Evolutionary conservation across 495 filamentous ascomycete species (phyloP), one percentile per base, ranked within the genome.

Genomic region (Articulospora tetracladia): DNA sequence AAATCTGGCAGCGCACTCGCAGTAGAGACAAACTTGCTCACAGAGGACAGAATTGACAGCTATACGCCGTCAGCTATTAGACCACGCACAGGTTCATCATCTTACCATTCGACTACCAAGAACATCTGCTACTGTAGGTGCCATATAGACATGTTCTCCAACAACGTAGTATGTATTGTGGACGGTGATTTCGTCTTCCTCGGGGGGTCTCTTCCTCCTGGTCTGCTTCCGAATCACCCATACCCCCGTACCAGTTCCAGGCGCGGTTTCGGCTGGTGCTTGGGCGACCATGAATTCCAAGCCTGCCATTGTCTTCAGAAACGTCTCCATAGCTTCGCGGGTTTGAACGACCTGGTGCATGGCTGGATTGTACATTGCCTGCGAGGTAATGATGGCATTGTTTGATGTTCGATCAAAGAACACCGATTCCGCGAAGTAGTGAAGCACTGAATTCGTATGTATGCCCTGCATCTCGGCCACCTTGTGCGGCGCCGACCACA

Each of bases 191-290:
- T 92, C 85, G 61, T 88, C 84, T 57, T 89, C 86, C 44, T 80
- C 70, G 56, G 58, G 81, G 63, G 69, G 74, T 62, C 69, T 77
- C 83, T 83, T 82, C 50, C 83, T 79, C 49, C 92, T 79, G 22
- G 80, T 84, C 72, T 98, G 94, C 77, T 96, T 96, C 65, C 91
- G 86, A 58, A 98, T 91, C 1, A 96, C 89, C 91, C 91, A 98
- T 22, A 96, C 81, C 22, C 91, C 90, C 2, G 80, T 84, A 3
- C 83, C 86, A 34, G 81, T 82, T 15, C 79, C 76, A 0, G 85
- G 81, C 1, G 81, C 79, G 30, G 81, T 85, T 34, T 88, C 85
- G 39, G 85, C 85, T 3, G 88, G 88, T 61, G 89, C 87, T 59
- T 90, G 85, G n/a, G 83, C 82, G 41, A 93, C 88, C 52, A 92